phyloP scores from a whole-genome alignment of 345 rosid genomes.

The Sisymbrium irio region DNA sequence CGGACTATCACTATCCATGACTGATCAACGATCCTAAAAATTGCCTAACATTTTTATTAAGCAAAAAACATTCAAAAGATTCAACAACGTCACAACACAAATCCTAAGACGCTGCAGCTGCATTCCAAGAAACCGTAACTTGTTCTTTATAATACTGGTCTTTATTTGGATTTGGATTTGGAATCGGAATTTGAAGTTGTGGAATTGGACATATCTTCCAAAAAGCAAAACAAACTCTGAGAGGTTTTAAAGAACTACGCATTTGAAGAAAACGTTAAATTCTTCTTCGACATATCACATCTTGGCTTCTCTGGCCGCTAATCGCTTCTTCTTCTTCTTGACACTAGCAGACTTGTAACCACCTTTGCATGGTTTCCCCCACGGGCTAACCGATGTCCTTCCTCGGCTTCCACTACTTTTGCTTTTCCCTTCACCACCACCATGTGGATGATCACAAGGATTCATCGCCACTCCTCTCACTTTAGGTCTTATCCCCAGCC shows the following conservation, averaged over 20 bases:
- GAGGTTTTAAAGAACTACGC: neutral
- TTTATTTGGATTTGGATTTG: too few relatives aligned
- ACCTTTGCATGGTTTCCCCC: constrained; percentile 90
- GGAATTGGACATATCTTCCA: too few relatives aligned
- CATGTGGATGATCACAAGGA: constrained; percentile 94
- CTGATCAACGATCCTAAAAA: neutral
- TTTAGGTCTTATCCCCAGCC: constrained; percentile 78
- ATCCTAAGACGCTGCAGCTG: too few relatives aligned
- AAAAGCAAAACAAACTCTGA: neutral
- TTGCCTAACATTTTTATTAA: too few relatives aligned
- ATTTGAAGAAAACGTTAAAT: neutral
- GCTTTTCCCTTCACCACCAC: constrained; percentile 95
- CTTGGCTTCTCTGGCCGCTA: constrained; percentile 28
- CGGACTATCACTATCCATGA: neutral
- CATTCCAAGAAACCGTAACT: too few relatives aligned
- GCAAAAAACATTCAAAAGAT: too few relatives aligned
- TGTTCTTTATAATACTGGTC: too few relatives aligned
- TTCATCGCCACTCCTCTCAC: constrained; percentile 89
- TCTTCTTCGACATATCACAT: constrained; percentile 10
- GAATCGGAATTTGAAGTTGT: too few relatives aligned
- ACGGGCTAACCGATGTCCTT: constrained; percentile 62
- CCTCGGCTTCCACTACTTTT: constrained; percentile 78
- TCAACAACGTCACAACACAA: too few relatives aligned
- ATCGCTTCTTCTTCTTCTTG: constrained; percentile 50
- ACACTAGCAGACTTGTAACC: constrained; percentile 65